phyloP scores from a whole-genome alignment of 1,139 yeast species.

The Chernovozyma sophiae-reginae region DNA sequence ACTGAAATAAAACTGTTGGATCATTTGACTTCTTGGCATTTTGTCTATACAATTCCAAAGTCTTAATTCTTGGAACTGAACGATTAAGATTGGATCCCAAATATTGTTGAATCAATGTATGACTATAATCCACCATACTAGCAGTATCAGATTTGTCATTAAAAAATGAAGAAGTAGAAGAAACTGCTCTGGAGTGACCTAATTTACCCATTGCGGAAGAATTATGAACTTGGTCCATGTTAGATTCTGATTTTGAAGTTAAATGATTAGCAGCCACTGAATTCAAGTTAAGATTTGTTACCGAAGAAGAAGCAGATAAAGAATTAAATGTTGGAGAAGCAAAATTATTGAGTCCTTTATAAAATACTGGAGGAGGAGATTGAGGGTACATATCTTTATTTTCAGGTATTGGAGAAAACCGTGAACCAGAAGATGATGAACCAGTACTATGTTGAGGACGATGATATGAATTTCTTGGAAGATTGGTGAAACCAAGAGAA shows the following conservation, averaged over 20 bases:
- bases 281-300: conserved; percentile 32
- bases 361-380: conserved; percentile 20
- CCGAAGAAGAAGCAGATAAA: conserved; percentile 36
- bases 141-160: conserved; percentile 33
- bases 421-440: conserved; percentile 3
- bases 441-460: neutral
- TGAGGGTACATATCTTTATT: conserved; percentile 7
- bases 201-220: conserved; percentile 6
- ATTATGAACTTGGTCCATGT: neutral
- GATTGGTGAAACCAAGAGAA: neutral
- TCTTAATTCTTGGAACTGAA: conserved; percentile 75
- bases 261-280: neutral
- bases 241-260: conserved; percentile 4
- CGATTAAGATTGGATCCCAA: conserved; percentile 49
- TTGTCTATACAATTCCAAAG: conserved; percentile 81
- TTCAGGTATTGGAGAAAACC: conserved; percentile 1
- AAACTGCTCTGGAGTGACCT: conserved; percentile 36
- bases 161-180: conserved; percentile 38
- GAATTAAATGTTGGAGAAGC: conserved; percentile 30
- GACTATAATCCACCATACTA: conserved; percentile 38
- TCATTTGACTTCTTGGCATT: conserved; percentile 85
- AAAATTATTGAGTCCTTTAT: conserved; percentile 5
- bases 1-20: conserved; percentile 80
- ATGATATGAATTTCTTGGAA: neutral
- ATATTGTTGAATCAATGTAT: conserved; percentile 44